Evolutionary conservation across 768 basidiomycete genomes (phyloP).

Genomic region (Amylocystis lapponica): DNA sequence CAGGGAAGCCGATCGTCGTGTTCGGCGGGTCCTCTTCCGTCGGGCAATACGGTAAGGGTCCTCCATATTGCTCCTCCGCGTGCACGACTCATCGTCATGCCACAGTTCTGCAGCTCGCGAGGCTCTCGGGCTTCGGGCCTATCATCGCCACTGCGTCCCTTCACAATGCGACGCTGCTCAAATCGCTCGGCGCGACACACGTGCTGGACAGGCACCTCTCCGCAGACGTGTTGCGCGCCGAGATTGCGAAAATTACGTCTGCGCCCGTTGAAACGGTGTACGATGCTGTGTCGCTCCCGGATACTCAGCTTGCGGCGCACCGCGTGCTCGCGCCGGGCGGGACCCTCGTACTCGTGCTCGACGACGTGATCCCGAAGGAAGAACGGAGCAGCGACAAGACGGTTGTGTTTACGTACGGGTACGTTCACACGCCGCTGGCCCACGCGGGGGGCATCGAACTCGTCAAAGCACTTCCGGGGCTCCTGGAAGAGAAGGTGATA

Average conservation of each 20-base stretch:
- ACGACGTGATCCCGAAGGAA: slow-evolving; percentile 4
- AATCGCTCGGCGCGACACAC: slow-evolving; percentile 21
- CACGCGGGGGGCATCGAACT: slow-evolving; percentile 15
- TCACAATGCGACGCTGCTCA: slow-evolving; percentile 6
- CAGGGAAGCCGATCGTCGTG: slow-evolving; percentile 22
- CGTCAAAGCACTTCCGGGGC: slow-evolving; percentile 13
- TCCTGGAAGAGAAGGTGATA: slow-evolving; percentile 9
- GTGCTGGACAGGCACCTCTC: slow-evolving; percentile 15
- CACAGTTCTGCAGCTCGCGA: slow-evolving; percentile 21
- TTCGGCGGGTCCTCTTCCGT: slow-evolving; percentile 17
- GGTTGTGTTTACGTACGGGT: background rate
- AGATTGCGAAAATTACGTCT: background rate
- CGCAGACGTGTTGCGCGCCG: background rate
- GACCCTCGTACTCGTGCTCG: slow-evolving; percentile 10
- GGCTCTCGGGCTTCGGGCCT: slow-evolving; percentile 20
- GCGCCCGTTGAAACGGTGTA: slow-evolving; percentile 18
- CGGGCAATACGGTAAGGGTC: slow-evolving; percentile 16
- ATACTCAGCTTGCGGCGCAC: slow-evolving; percentile 18
- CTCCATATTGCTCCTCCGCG: background rate
- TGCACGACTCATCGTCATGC: background rate
- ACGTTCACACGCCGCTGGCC: slow-evolving; percentile 18
- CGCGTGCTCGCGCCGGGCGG: slow-evolving; percentile 20
- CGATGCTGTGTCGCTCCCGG: slow-evolving; percentile 18
- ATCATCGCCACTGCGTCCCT: slow-evolving; percentile 16
- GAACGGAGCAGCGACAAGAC: background rate